phyloP scores from a whole-genome alignment of 345 rosid genomes.

The Eucalyptus polyanthemos region DNA sequence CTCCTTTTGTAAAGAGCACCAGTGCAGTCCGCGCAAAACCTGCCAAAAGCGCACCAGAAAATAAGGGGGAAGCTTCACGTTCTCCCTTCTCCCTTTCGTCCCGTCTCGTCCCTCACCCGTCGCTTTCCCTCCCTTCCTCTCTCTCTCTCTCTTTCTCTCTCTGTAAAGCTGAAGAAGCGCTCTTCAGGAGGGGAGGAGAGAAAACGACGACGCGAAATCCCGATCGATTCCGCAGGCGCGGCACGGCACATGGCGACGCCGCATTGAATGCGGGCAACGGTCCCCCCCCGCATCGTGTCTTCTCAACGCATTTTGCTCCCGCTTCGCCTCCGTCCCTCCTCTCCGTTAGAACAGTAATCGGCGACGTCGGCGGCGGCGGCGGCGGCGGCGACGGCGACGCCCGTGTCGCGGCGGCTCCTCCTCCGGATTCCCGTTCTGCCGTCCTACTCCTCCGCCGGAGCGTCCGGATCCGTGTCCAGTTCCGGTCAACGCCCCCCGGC shows the following conservation, averaged over 20 bases:
- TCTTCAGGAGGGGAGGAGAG: neutral
- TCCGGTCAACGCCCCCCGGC: neutral
- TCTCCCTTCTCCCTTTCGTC: neutral
- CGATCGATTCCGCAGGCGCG: neutral
- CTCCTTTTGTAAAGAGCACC: neutral
- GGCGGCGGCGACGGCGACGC: neutral
- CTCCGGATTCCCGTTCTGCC: neutral
- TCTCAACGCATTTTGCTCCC: neutral
- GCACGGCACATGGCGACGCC: neutral
- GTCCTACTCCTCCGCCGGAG: neutral
- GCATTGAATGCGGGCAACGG: constrained; percentile 3
- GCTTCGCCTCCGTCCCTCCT: neutral
- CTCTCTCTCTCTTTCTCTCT: neutral
- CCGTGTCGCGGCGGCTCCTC: neutral
- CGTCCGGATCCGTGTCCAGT: neutral
- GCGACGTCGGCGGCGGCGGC: neutral
- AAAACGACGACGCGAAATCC: neutral
- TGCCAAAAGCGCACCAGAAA: neutral
- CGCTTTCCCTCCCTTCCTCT: neutral
- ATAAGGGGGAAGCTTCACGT: neutral
- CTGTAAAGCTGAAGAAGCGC: neutral
- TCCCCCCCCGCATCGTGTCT: neutral
- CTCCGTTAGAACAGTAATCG: neutral
- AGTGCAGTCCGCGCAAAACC: neutral
- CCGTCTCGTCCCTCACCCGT: neutral